phyloP scores from a whole-genome alignment of 2,329 filamentous ascomycete genomes.

The Aureobasidium melanogenum region DNA sequence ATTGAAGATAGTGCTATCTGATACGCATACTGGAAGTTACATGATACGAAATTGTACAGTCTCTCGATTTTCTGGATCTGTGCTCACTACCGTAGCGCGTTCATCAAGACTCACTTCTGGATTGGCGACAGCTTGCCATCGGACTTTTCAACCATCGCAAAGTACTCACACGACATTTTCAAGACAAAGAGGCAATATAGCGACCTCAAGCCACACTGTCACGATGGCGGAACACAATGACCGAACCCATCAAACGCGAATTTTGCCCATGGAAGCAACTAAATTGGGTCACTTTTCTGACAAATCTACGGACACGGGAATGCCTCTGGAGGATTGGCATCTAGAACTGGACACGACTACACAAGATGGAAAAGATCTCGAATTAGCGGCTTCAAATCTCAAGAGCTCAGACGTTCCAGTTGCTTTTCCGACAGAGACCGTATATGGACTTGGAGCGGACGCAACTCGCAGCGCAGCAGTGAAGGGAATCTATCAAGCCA shows the following conservation, averaged over 20 bases:
- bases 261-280: slow-evolving; percentile 32
- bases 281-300: slow-evolving; percentile 31
- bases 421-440: slow-evolving; percentile 94
- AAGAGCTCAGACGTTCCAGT: slow-evolving; percentile 63
- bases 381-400: slow-evolving; percentile 58
- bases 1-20: background rate
- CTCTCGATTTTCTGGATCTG: background rate
- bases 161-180: background rate
- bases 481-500: slow-evolving; percentile 83
- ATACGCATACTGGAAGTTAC: background rate
- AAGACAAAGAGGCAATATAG: background rate
- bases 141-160: background rate
- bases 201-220: background rate
- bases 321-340: slow-evolving; percentile 28
- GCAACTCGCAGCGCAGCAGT: slow-evolving; percentile 79
- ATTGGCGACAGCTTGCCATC: background rate
- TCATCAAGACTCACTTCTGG: background rate
- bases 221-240: background rate
- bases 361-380: slow-evolving; percentile 44
- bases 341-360: slow-evolving; percentile 26
- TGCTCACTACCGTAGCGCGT: background rate
- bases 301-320: slow-evolving; percentile 6
- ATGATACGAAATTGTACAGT: background rate
- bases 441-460: slow-evolving; percentile 94
- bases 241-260: slow-evolving; percentile 20